Conservation (phyloP, 2,329 filamentous ascomycete genomes). For the Exophiala mesophila region DNA sequence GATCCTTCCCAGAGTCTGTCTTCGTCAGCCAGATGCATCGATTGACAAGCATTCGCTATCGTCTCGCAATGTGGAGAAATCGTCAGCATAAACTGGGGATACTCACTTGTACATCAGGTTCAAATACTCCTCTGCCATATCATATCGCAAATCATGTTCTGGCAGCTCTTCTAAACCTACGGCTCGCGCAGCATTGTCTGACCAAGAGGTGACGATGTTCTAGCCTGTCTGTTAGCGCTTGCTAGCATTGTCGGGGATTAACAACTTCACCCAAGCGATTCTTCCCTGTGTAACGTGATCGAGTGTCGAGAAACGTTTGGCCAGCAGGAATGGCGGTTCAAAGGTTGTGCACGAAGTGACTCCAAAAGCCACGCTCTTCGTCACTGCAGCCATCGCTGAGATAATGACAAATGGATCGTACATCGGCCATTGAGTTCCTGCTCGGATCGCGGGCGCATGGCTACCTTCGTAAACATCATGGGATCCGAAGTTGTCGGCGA, state of each 20-base stretch:
- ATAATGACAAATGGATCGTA: constrained; percentile 61
- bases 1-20: constrained; percentile 54
- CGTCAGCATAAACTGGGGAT: too few relatives aligned
- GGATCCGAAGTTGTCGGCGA: constrained; percentile 54
- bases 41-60: constrained; percentile 7
- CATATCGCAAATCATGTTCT: constrained; percentile 55
- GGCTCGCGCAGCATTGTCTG: constrained; percentile 62
- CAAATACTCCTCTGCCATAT: constrained; percentile 59
- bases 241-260: too few relatives aligned
- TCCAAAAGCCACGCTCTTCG: constrained; percentile 58
- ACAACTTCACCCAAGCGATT: constrained; percentile 61
- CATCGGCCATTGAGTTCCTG: constrained; percentile 61
- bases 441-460: constrained; percentile 56
- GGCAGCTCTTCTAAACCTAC: constrained; percentile 54
- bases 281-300: constrained; percentile 59
- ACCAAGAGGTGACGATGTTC: constrained; percentile 60
- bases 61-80: neutral
- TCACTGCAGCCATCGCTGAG: constrained; percentile 62
- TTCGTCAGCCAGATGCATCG: too few relatives aligned
- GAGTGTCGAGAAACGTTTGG: constrained; percentile 58
- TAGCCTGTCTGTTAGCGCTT: too few relatives aligned
- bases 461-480: constrained; percentile 39
- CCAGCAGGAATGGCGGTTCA: constrained; percentile 58
- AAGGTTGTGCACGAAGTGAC: constrained; percentile 61
- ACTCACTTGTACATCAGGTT: constrained; percentile 56